phyloP scores from a whole-genome alignment of 768 basidiomycete genomes.

The Panaeolus cyanescens region DNA sequence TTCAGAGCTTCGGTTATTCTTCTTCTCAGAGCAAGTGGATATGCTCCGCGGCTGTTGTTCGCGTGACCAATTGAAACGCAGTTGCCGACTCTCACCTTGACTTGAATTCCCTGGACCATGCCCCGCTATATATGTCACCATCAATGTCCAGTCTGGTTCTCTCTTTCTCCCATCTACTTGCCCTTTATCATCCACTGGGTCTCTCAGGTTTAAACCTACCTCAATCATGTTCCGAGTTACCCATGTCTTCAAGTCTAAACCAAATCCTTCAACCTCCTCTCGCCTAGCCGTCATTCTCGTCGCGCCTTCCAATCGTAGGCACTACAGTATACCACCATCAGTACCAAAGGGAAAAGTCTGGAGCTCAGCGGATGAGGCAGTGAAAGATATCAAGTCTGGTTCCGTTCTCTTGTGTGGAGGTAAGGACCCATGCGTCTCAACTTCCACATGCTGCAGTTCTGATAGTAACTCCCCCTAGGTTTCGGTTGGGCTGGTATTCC shows the following conservation, averaged over 20 bases:
- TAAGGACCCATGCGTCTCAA: conserved; percentile 35
- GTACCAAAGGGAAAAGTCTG: conserved; percentile 67
- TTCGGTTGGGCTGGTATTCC: conserved; percentile 92
- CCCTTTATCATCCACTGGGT: background rate
- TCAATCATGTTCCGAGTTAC: background rate
- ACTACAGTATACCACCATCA: conserved; percentile 36
- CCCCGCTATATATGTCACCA: background rate
- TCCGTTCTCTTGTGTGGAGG: conserved; percentile 81
- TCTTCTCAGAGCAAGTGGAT: background rate
- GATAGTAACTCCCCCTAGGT: conserved; percentile 42
- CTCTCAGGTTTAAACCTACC: background rate
- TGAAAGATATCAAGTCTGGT: conserved; percentile 81
- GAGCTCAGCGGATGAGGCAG: conserved; percentile 79
- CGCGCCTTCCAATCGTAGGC: conserved; percentile 11
- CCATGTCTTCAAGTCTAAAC: background rate
- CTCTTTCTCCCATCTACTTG: background rate
- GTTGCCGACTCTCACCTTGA: background rate
- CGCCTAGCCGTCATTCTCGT: background rate
- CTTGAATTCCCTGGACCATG: background rate
- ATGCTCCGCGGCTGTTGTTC: background rate
- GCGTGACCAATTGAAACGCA: background rate
- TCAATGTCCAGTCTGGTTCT: background rate
- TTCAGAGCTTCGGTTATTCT: too few species aligned
- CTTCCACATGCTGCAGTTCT: background rate
- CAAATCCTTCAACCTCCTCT: background rate